phyloP scores from a whole-genome alignment of 345 rosid species.

The Sisymbrium irio region DNA sequence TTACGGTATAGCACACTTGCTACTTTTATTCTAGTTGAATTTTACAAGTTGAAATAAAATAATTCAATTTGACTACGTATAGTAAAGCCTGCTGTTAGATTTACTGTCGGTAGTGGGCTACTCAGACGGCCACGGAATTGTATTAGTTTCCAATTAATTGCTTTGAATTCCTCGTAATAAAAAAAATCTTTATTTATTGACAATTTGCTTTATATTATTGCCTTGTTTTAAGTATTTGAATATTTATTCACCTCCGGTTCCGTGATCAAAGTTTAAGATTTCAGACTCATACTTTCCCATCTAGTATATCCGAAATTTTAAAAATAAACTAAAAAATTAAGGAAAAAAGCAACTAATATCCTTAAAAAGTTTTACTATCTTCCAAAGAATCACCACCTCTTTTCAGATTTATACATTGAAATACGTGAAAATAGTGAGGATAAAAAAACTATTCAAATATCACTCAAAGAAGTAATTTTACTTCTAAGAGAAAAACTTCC shows the following conservation, averaged over 20 bases:
- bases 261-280: too few relatives aligned
- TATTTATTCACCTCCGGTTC: too few relatives aligned
- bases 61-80: neutral
- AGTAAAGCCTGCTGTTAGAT: neutral
- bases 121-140: neutral
- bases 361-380: neutral
- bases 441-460: neutral
- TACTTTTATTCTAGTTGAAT: neutral
- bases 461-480: neutral
- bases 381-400: neutral
- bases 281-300: too few relatives aligned
- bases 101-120: constrained; percentile 26
- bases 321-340: too few relatives aligned
- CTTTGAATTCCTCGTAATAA: too few relatives aligned
- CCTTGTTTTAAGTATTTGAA: too few relatives aligned
- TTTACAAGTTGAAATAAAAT: neutral
- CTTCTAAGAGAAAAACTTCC: neutral
- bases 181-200: too few relatives aligned
- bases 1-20: neutral
- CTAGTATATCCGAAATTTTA: too few relatives aligned
- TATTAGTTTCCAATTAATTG: neutral
- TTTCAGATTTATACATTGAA: neutral
- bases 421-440: neutral
- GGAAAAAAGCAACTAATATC: too few relatives aligned
- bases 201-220: too few relatives aligned